Percentiles rank a stretch among this genome's conserved stretches.
phyloP scores from a whole-genome alignment of 305 asterid species.

The Coffea humblotiana region DNA sequence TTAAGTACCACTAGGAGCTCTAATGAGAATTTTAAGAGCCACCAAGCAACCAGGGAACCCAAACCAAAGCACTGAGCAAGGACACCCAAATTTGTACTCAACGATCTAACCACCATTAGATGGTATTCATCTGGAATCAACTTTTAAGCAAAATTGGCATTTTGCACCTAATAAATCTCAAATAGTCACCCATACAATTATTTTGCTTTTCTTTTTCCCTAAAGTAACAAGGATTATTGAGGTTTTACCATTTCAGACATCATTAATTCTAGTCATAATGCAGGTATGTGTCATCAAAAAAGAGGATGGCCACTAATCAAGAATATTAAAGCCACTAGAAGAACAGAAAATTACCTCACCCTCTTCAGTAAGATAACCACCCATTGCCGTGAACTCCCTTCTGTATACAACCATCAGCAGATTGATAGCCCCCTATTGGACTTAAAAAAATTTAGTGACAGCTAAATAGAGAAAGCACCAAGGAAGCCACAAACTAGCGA shows the following conservation, averaged over 20 bases:
- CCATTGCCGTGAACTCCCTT: conserved; percentile 91
- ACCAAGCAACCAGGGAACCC: neutral
- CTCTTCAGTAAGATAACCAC: conserved; percentile 97
- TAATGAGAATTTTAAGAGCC: neutral
- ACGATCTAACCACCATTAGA: neutral
- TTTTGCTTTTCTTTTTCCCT: neutral
- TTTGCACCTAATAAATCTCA: neutral
- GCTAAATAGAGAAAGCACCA: neutral
- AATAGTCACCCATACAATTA: neutral
- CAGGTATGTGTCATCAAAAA: neutral
- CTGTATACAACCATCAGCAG: conserved; percentile 83
- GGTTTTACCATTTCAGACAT: neutral
- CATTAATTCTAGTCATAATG: neutral
- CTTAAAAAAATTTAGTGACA: conserved; percentile 9
- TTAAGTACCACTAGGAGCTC: neutral
- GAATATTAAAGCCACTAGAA: neutral
- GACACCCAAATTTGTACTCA: neutral
- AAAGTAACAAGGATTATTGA: neutral
- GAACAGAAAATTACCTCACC: conserved; percentile 80
- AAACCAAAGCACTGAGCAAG: neutral
- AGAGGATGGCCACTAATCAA: neutral
- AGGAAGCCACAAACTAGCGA: neutral
- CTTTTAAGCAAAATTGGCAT: neutral
- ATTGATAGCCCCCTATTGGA: conserved; percentile 90
- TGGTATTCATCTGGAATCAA: neutral